Evolutionary conservation across 2,329 filamentous ascomycete species (phyloP), one percentile per base, ranked within the genome.

Genomic region (Zopfia rhizophila): DNA sequence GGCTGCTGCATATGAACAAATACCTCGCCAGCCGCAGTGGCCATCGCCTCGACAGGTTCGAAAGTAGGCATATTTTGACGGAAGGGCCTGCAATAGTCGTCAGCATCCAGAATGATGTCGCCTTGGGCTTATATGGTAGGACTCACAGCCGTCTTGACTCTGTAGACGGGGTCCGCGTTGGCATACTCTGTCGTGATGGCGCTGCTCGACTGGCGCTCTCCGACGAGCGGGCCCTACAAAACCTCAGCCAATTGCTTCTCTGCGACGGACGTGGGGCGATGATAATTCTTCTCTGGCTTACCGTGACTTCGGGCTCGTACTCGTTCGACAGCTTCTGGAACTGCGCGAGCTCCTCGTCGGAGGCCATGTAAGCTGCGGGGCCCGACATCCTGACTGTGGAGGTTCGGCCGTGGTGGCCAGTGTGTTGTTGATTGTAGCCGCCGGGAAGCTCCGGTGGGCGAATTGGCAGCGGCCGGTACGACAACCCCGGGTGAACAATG

Each of bases 11-110:
- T 31, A 18, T 36, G 11, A n/a, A 40, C 55, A 55, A 58, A 78
- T 81, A 97, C 93, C 94, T 87, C 93, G 85, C 93, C 94, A 97
- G 64, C 93, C 94, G 74, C 94, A 97, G 69, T 96, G 95, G 48
- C 94, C 94, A 75, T 97, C 93, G 40, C 94, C 93, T 72, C 89
- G 87, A 69, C 96, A 85, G 8, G 87, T 87, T 43, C 94, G 90
- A 68, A 93, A 96, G 68, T 91, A 87, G 14, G 90, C 89, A 72
- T 96, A 96, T 45, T 88, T 90, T 61, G 87, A 81, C 5, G 91
- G 88, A 42, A 99, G 81, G 14, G 86, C 82, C 91, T 96, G 59
- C 22, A 7, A 30, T 16, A n/a, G 28, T 13, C 13, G 31, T 38
- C 21, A 25, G 30, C 16, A 25, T 22, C 32, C 18, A 21, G 31